Conservation (phyloP, 2,329 filamentous ascomycete genomes). For the Fusarium scirpi region DNA sequence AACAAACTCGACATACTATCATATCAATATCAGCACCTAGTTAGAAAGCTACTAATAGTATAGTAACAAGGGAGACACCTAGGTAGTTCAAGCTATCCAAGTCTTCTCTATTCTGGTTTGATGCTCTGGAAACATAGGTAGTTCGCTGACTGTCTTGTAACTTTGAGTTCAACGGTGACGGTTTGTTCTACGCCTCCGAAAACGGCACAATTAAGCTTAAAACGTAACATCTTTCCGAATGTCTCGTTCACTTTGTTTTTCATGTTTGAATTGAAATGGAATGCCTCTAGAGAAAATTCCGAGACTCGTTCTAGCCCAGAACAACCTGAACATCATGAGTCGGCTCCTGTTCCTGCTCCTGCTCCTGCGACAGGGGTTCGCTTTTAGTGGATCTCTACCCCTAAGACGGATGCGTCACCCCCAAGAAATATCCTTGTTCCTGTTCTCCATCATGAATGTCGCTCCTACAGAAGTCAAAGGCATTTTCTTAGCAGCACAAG, state of each 20-base stretch:
- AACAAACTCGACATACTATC: not conserved
- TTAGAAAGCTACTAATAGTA: not conserved
- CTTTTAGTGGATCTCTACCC: conserved; percentile 33
- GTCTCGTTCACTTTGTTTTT: not conserved
- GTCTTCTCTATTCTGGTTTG: not conserved
- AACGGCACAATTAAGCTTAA: not conserved
- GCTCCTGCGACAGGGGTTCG: conserved; percentile 8
- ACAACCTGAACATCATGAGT: not conserved
- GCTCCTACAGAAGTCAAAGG: not conserved
- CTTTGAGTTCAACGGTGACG: not conserved
- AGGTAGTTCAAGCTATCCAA: not conserved
- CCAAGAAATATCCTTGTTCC: conserved; percentile 1
- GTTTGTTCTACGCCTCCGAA: not conserved
- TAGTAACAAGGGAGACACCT: not conserved
- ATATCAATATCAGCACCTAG: not conserved
- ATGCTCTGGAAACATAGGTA: no score
- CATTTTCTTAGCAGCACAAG: conserved; percentile 4
- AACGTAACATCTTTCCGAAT: not conserved
- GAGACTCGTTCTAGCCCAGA: conserved; percentile 2
- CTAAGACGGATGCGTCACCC: conserved; percentile 23
- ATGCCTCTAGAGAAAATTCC: not conserved
- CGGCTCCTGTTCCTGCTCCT: no score
- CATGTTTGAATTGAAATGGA: not conserved
- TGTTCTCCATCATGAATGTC: conserved; percentile 22
- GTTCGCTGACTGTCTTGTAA: not conserved